Percentiles rank a stretch among this genome's conserved stretches.
Conservation (phyloP, 2,329 filamentous ascomycete genomes). For the Hansfordia pulvinata region DNA sequence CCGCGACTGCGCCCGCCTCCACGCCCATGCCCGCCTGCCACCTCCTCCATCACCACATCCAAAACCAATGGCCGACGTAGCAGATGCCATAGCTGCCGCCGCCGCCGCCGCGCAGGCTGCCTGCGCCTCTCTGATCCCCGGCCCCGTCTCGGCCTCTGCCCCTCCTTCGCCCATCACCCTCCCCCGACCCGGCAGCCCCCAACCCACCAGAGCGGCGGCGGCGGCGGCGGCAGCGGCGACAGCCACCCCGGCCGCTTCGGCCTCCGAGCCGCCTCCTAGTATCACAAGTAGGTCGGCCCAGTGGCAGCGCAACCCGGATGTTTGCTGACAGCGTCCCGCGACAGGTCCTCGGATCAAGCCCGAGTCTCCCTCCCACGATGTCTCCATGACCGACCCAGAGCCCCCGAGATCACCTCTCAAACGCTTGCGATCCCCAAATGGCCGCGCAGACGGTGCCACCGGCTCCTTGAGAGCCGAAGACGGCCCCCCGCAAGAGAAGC, state of each 20-base stretch:
- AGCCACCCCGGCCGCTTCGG: no score
- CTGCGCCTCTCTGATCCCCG: not conserved
- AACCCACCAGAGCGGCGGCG: no score
- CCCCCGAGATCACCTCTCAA: conserved; percentile 11
- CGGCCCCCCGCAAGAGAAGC: conserved; percentile 13
- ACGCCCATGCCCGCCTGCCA: not conserved
- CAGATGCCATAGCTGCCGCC: conserved; percentile 1
- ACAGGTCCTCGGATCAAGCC: conserved; percentile 10
- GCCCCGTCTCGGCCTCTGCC: not conserved
- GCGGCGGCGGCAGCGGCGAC: no score
- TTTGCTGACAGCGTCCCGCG: not conserved
- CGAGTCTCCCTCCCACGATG: conserved; percentile 11
- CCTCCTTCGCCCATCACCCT: no score
- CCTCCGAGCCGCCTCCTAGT: no score
- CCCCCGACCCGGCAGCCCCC: no score
- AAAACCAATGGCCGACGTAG: not conserved
- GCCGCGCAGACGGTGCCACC: conserved; percentile 4
- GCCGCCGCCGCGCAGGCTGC: not conserved
- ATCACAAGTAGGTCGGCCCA: no score
- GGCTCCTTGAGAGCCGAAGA: no score
- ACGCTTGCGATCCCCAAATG: conserved; percentile 9
- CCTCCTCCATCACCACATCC: not conserved
- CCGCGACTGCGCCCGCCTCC: not conserved
- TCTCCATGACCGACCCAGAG: conserved; percentile 9
- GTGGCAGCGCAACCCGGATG: not conserved